These are phyloP conservation scores for Cordyceps fumosorosea DNA, from an alignment of 2,329 filamentous ascomycete genomes.

Conservation along the genomic window DNA sequence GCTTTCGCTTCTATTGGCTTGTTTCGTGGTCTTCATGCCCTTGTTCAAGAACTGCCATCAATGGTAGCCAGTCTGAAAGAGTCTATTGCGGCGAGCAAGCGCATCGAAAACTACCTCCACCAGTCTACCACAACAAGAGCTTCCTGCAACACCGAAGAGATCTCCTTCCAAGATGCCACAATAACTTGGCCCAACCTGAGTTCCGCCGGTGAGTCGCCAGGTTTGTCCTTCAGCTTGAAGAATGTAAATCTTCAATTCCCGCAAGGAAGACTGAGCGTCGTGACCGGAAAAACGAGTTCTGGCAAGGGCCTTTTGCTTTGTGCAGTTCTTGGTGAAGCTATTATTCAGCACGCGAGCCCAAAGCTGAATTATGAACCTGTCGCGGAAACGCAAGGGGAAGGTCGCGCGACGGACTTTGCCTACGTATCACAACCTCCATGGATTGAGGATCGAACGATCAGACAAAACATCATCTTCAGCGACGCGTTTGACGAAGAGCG, in stretches of 20 bases:
- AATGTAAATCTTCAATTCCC: constrained; percentile 57
- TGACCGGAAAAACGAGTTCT: constrained; percentile 63
- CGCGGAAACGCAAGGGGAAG: constrained; percentile 41
- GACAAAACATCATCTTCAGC: constrained; percentile 65
- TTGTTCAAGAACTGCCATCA: constrained; percentile 4
- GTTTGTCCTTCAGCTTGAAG: constrained; percentile 49
- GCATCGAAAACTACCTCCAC: constrained; percentile 9
- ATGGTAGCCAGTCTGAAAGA: constrained; percentile 8
- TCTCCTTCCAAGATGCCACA: neutral
- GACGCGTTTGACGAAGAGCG: constrained; percentile 56
- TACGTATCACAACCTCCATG: constrained; percentile 68
- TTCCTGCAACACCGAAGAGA: neutral
- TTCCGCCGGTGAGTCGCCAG: constrained; percentile 27
- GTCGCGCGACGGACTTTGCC: constrained; percentile 61
- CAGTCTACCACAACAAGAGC: neutral
- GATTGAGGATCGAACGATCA: constrained; percentile 69
- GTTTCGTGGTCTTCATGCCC: constrained; percentile 10
- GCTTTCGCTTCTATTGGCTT: constrained; percentile 13
- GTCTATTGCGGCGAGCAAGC: constrained; percentile 7
- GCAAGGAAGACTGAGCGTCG: constrained; percentile 54
- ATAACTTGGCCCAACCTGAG: neutral
- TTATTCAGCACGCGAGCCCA: constrained; percentile 45
- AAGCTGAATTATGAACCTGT: neutral
- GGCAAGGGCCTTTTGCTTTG: constrained; percentile 65
- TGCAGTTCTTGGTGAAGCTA: constrained; percentile 62